Base-by-base conservation (phyloP, 2,329 filamentous ascomycete species). In the Stemphylium lycopersici region DNA sequence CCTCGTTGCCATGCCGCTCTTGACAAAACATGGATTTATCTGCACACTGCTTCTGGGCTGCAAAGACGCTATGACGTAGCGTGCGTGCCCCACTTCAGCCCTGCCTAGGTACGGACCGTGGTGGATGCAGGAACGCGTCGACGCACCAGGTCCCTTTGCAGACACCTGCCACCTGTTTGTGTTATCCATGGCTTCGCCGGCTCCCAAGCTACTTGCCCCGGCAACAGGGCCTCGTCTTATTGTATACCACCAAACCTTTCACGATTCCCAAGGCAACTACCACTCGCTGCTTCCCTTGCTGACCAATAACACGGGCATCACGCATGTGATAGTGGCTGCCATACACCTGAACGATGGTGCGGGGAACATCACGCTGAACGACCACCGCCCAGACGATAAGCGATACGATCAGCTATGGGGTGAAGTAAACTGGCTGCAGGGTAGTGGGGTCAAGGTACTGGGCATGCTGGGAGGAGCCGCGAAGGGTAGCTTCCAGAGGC, bases 401-500 rank as follows among this genome's bases (percentile, higher is more conserved):
- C 83, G 85, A 61, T 93, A 89, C 75, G 79, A 84, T 29, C 85
- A 85, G 1, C 81, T 96, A 32, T 97, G 92, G 91, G 83, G 83
- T 18, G 93, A 97, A 74, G 84, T 91, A 7, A 81, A 83, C 6
- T 79, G 87, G 59, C 78, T 96, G 5, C 89, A 95, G 72, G 83
- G 83, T 2, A 81, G 83, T 6, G 91, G 91, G 37, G 82, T 96
- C 59, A 91, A 89, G 66, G 86, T 96, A 11, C 81, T 96, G 71
- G 90, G 86, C 49, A 95, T 97, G 90, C 80, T 96, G 1, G 93
- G 93, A 34, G 93, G 93, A 13, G 91, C 92, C 2, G 91, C 91
- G 0, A 82, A 83, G 55, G 93, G 92, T 10, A 89, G 86, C 11
- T 96, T 84, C 70, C 77, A 80, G 43, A 80, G 84, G 50, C 55